phyloP scores from a whole-genome alignment of 2,329 filamentous ascomycete genomes.

The Cadophora gregata region DNA sequence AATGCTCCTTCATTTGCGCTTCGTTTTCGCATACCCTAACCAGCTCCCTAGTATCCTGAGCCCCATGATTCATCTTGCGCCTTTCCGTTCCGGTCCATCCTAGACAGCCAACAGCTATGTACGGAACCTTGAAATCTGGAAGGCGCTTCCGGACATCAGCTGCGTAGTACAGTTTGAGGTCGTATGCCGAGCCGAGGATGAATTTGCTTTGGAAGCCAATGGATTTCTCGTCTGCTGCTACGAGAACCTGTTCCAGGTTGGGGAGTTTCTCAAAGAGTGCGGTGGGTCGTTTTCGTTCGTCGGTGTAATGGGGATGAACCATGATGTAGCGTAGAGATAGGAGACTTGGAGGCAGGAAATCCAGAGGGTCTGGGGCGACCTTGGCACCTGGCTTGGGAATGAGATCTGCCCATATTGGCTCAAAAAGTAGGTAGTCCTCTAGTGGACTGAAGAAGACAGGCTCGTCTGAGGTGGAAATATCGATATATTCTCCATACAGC shows the following conservation, averaged over 20 bases:
- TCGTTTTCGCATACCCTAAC: constrained; percentile 32
- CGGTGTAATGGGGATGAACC: constrained; percentile 36
- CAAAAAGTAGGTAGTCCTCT: constrained; percentile 34
- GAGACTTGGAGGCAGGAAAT: constrained; percentile 27
- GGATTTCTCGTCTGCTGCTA: constrained; percentile 36
- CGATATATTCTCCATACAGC: constrained; percentile 25
- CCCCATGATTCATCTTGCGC: constrained; percentile 28
- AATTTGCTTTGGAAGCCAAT: constrained; percentile 34
- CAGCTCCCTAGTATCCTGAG: constrained; percentile 32
- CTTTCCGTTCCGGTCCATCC: constrained; percentile 34
- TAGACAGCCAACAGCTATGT: constrained; percentile 36
- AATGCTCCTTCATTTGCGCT: constrained; percentile 32
- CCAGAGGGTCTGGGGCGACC: constrained; percentile 26
- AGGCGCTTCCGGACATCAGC: constrained; percentile 15
- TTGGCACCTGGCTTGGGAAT: background rate
- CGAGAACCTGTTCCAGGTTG: constrained; percentile 26
- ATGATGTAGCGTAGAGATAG: constrained; percentile 32
- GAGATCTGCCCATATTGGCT: constrained; percentile 32
- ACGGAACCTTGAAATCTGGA: constrained; percentile 24
- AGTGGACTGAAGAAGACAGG: constrained; percentile 29
- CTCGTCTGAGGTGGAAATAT: constrained; percentile 13
- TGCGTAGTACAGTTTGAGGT: constrained; percentile 34
- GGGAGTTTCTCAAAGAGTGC: constrained; percentile 28
- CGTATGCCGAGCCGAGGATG: constrained; percentile 33
- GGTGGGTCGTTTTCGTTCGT: constrained; percentile 27